Evolutionary conservation across 768 basidiomycete genomes (phyloP).

Genomic region (Botryobasidium botryosum): DNA sequence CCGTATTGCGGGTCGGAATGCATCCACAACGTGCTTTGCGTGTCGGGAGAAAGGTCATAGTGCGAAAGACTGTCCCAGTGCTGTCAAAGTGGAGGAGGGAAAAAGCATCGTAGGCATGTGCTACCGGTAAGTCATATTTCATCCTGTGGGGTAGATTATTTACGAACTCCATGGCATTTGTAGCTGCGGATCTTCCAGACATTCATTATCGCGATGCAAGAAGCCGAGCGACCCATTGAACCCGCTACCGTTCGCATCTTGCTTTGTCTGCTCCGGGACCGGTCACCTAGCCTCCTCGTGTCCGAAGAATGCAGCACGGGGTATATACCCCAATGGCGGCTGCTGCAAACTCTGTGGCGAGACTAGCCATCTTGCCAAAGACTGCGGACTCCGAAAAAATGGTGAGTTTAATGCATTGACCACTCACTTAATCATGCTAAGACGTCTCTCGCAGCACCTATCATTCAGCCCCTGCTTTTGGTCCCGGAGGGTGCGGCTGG

Average conservation of each 20-base stretch:
- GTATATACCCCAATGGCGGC: conserved; percentile 84
- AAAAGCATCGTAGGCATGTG: conserved; percentile 37
- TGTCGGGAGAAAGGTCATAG: conserved; percentile 74
- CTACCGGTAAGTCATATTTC: conserved; percentile 37
- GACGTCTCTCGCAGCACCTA: conserved; percentile 10
- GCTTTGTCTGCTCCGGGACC: conserved; percentile 71
- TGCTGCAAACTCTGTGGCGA: conserved; percentile 78
- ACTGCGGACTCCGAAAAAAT: conserved; percentile 42
- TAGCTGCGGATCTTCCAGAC: conserved; percentile 70
- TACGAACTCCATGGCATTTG: not conserved
- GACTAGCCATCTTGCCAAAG: conserved; percentile 68
- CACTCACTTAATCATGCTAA: not conserved
- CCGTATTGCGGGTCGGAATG: conserved; percentile 39
- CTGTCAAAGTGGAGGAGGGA: conserved; percentile 17
- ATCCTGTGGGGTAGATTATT: not conserved
- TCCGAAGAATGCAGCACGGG: conserved; percentile 54
- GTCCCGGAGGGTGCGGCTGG: conserved; percentile 33
- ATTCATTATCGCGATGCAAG: conserved; percentile 65
- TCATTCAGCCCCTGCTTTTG: too few relatives aligned
- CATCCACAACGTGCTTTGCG: conserved; percentile 62
- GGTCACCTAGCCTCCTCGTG: conserved; percentile 81
- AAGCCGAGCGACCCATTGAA: conserved; percentile 41
- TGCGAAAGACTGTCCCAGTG: conserved; percentile 61
- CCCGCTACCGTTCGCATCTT: conserved; percentile 75
- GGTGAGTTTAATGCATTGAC: not conserved